These are phyloP conservation scores for Nadsonia commutata DNA, from an alignment of 1,139 yeast species.

Conservation along the genomic window DNA sequence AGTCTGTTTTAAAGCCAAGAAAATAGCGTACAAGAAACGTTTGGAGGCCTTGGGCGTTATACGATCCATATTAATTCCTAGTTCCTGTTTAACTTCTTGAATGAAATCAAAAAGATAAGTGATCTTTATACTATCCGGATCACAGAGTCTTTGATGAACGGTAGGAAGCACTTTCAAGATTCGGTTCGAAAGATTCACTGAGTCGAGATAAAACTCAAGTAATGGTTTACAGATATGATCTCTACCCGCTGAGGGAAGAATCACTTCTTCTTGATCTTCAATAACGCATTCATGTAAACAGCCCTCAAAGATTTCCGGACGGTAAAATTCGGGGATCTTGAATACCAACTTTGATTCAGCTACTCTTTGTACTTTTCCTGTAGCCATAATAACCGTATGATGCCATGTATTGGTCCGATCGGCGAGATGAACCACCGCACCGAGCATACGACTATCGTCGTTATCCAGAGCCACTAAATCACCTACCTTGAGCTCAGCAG, in stretches of 20 bases:
- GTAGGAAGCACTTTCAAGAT: background rate
- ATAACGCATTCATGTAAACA: background rate
- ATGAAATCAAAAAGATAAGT: background rate
- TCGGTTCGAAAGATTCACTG: background rate
- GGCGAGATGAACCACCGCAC: background rate
- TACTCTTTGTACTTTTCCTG: background rate
- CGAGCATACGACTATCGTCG: background rate
- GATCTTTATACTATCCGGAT: background rate
- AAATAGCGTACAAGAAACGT: background rate
- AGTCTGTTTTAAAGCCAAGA: background rate
- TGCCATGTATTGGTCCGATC: background rate
- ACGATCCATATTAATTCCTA: background rate
- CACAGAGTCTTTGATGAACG: background rate
- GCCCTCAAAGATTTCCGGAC: background rate
- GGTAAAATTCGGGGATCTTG: background rate
- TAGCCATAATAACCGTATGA: background rate
- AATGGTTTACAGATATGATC: background rate
- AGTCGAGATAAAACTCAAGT: background rate
- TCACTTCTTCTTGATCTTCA: background rate
- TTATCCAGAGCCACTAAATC: background rate
- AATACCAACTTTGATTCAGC: background rate
- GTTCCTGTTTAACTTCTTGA: background rate
- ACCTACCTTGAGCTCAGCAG: background rate
- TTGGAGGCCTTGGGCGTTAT: background rate
- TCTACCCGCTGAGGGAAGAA: background rate